Conservation (phyloP, 805 yeast genomes). For the Komagataella phaffii region DNA sequence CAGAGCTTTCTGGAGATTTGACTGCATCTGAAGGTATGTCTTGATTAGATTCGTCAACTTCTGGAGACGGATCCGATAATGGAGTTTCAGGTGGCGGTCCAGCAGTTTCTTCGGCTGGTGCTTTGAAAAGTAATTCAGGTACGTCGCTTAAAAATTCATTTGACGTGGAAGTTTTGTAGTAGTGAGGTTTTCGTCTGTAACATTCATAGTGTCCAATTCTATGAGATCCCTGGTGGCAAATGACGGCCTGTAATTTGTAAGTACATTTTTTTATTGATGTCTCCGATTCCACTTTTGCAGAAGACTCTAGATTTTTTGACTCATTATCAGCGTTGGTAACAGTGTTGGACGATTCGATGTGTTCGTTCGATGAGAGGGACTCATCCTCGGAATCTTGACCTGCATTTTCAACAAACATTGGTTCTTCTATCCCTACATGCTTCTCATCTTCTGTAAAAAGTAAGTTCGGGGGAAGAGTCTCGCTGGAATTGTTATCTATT, state of each 20-base stretch:
- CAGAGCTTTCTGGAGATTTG: not conserved
- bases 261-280: constrained; percentile 10
- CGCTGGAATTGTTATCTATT: constrained; percentile 15
- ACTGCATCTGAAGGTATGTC: not conserved
- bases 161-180: constrained; percentile 23
- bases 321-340: not conserved
- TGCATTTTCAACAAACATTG: not conserved
- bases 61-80: not conserved
- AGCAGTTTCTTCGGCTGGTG: not conserved
- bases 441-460: not conserved
- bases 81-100: not conserved
- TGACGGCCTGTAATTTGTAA: constrained; percentile 56
- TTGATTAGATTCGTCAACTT: not conserved
- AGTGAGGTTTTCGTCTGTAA: constrained; percentile 61
- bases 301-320: not conserved
- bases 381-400: not conserved
- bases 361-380: not conserved
- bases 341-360: not conserved
- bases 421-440: not conserved
- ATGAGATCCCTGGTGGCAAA: constrained; percentile 84
- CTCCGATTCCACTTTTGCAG: not conserved
- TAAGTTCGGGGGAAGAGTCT: not conserved
- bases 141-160: not conserved
- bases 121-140: not conserved
- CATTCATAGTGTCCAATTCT: constrained; percentile 86